Evolutionary conservation across 306 rosid genomes (phyloP).

Genomic region (Corylus avellana): DNA sequence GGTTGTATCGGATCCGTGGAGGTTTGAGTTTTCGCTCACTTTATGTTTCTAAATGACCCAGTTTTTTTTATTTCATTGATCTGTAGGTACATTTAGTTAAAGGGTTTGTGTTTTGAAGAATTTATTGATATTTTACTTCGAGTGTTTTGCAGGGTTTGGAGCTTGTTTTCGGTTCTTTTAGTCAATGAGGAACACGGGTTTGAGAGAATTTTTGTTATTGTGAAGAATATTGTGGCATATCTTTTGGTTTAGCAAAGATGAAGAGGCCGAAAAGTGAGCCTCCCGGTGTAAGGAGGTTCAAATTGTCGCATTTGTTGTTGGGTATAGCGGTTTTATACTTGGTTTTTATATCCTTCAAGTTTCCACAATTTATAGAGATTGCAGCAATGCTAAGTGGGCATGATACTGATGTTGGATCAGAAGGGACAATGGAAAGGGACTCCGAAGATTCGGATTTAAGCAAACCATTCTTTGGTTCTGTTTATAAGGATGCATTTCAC

Average conservation of each 20-base stretch:
- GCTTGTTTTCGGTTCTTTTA: constrained; percentile 30
- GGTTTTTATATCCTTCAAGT: constrained; percentile 73
- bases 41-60: neutral
- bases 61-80: constrained; percentile 14
- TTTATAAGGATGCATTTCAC: constrained; percentile 74
- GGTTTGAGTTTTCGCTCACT: constrained; percentile 18
- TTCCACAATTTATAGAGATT: constrained; percentile 63
- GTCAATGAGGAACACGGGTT: constrained; percentile 26
- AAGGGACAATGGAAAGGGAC: constrained; percentile 35
- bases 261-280: constrained; percentile 73
- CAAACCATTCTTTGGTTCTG: constrained; percentile 61
- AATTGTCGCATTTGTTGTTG: constrained; percentile 70
- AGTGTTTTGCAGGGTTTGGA: constrained; percentile 11
- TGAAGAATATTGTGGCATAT: constrained; percentile 26
- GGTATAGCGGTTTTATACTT: constrained; percentile 69
- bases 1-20: constrained; percentile 24
- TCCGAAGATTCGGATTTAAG: constrained; percentile 56
- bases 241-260: constrained; percentile 41
- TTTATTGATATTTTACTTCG: constrained; percentile 9
- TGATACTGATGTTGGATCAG: constrained; percentile 52
- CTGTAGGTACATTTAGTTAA: constrained; percentile 18
- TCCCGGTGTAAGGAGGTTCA: constrained; percentile 66
- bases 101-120: constrained; percentile 21
- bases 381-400: constrained; percentile 73
- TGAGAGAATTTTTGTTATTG: constrained; percentile 38